A percentile compares a stretch with the other conserved stretches of the same genome.
phyloP scores from a whole-genome alignment of 345 rosid genomes.

The Heritiera littoralis region DNA sequence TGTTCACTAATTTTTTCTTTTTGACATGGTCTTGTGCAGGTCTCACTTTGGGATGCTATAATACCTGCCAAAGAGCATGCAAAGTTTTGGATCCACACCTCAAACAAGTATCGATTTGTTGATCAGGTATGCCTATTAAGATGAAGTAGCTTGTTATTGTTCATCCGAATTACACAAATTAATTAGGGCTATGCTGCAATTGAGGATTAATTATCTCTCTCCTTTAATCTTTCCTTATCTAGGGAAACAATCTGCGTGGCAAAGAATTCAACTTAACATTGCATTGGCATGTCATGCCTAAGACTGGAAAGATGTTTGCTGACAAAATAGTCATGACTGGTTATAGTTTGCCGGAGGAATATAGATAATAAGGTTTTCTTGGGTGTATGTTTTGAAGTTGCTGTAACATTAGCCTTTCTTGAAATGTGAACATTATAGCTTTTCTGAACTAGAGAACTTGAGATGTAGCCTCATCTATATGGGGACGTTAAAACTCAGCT shows the following conservation, averaged over 20 bases:
- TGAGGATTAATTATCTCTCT: background rate
- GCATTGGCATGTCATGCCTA: constrained; percentile 99
- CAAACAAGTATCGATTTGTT: constrained; percentile 88
- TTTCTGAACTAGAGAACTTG: background rate
- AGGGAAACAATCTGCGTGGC: constrained; percentile 89
- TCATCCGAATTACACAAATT: background rate
- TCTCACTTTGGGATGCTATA: constrained; percentile 95
- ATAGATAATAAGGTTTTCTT: constrained; percentile 47
- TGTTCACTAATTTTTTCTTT: constrained; percentile 9
- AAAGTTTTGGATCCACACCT: constrained; percentile 68
- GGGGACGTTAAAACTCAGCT: background rate
- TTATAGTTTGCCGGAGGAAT: constrained; percentile 72
- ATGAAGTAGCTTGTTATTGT: background rate
- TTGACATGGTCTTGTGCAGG: constrained; percentile 38
- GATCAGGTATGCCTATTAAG: constrained; percentile 59
- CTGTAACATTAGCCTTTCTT: constrained; percentile 32
- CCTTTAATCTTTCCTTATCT: constrained; percentile 7
- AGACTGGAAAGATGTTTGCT: constrained; percentile 95
- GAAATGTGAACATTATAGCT: background rate
- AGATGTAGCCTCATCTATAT: constrained; percentile 7
- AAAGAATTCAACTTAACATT: constrained; percentile 83
- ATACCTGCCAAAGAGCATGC: constrained; percentile 82
- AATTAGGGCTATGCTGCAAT: background rate
- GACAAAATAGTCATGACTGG: constrained; percentile 80
- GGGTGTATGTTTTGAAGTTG: constrained; percentile 14